Evolutionary conservation across 495 filamentous ascomycete species (phyloP).

Genomic region (Neurospora tetrasperma): DNA sequence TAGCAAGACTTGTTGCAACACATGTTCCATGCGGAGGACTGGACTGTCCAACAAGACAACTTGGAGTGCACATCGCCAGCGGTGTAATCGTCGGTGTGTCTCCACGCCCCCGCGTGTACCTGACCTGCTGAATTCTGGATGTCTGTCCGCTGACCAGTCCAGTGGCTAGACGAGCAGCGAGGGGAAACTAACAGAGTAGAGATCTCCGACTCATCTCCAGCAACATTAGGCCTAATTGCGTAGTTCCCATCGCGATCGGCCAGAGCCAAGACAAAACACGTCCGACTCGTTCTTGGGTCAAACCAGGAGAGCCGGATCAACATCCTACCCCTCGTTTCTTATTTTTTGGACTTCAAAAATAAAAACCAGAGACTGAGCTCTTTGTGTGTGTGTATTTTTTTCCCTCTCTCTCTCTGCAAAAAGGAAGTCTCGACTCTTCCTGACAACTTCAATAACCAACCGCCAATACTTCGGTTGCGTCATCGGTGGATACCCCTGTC

Average conservation of each 20-base stretch:
- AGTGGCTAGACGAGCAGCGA: background rate
- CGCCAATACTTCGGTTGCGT: slow-evolving; percentile 13
- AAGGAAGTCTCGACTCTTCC: background rate
- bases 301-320: background rate
- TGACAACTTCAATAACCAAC: background rate
- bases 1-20: background rate
- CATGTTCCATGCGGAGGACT: background rate
- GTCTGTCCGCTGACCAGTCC: background rate
- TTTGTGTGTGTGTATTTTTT: background rate
- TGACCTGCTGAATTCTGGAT: background rate
- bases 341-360: background rate
- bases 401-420: background rate
- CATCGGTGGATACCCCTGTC: slow-evolving; percentile 17
- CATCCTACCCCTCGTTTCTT: background rate
- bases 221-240: background rate
- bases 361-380: background rate
- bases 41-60: background rate
- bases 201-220: background rate
- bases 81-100: background rate
- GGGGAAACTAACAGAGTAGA: background rate
- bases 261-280: background rate
- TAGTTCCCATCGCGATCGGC: background rate
- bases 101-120: background rate
- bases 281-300: background rate
- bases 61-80: background rate